Evolutionary conservation across 2,329 filamentous ascomycete species (phyloP), one percentile per base, ranked within the genome.

Genomic region (Myotisia sp.): DNA sequence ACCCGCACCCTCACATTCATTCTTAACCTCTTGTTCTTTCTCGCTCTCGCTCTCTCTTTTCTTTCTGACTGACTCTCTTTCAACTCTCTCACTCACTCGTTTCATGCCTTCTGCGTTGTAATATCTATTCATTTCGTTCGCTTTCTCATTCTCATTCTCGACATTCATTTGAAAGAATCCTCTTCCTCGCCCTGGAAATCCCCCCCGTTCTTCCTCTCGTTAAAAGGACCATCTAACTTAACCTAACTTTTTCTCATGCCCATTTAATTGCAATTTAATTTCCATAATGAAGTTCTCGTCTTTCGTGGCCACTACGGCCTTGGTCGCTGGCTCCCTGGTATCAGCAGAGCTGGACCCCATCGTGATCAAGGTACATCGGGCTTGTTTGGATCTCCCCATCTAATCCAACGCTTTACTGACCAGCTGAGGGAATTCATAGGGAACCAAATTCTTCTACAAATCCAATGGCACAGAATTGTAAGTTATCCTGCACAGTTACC

Each of bases 381-480:
- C 7, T 26, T 26, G 16, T 10, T 14, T 12, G 3, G 14, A 29
- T 16, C 7, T n/a, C 9, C n/a, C 20, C 5, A 8, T 30, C 42
- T 36, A 36, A 28, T 30, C n/a, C n/a, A n/a, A n/a, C n/a, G n/a
- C n/a, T n/a, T n/a, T n/a, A 41, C 44, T 14, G 45, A 51, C 24
- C 32, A n/a, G n/a, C n/a, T n/a, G n/a, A n/a, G n/a, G 10, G 10
- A 3, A 47, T 45, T 37, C 40, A 37, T 51, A 78, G 71, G 77
- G 82, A 47, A 72, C 72, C 54, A 86, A 90, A 62, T 87, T 94
- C 70, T 94, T 92, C 70, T 86, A 80, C 67, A 70, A 81, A 59
- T 80, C 77, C 57, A 80, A 78, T 57, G 77, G 77, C 49, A 78
- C 74, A 16, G 71, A 82, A 63, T 82, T 81, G 67, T 74, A 61